Evolutionary conservation across 768 basidiomycete species (phyloP).

Genomic region (Suillus subalutaceus): DNA sequence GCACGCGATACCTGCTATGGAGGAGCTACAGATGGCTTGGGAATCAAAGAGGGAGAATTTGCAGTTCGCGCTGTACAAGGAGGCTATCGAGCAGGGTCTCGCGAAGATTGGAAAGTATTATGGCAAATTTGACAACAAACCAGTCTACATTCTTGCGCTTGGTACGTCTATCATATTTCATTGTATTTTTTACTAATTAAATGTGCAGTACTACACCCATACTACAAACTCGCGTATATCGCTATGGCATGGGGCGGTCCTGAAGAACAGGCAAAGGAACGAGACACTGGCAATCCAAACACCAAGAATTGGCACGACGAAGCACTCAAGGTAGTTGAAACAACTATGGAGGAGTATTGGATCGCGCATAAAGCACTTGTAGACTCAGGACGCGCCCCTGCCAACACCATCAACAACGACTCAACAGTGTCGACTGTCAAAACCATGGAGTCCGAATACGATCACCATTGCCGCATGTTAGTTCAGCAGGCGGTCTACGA

Average conservation of each 20-base stretch:
- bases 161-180: background rate
- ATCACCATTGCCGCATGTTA: too few species aligned
- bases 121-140: background rate
- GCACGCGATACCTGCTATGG: slow-evolving; percentile 28
- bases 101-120: background rate
- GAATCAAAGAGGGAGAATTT: slow-evolving; percentile 22
- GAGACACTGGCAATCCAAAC: too few species aligned
- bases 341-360: too few species aligned
- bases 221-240: background rate
- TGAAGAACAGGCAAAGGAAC: background rate
- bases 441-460: too few species aligned
- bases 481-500: too few species aligned
- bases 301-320: too few species aligned
- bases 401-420: too few species aligned
- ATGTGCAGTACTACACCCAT: background rate
- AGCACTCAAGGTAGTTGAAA: too few species aligned
- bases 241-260: background rate
- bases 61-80: slow-evolving; percentile 5
- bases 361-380: too few species aligned
- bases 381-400: too few species aligned
- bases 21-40: slow-evolving; percentile 31
- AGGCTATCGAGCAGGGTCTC: background rate
- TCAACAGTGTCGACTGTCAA: too few species aligned
- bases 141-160: background rate
- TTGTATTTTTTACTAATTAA: background rate